Percentiles rank a stretch among this genome's conserved stretches.
phyloP scores from a whole-genome alignment of 1,284 basidiomycete genomes.

The Puccinia sorghi region DNA sequence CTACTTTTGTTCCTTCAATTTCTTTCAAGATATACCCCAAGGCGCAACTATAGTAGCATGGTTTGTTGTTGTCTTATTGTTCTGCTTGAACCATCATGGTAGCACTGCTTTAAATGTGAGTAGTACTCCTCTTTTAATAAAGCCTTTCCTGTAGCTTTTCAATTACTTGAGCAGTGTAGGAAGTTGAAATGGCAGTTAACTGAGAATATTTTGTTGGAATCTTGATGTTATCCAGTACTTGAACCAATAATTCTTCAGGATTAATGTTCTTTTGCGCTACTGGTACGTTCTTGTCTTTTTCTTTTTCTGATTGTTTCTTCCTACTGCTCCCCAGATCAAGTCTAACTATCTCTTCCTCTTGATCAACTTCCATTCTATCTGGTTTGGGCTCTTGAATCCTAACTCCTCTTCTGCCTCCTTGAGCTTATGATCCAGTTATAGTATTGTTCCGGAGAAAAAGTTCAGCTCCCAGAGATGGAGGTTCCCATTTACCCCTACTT shows the following conservation, averaged over 20 bases:
- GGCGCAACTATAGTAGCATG: neutral
- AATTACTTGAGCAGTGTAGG: neutral
- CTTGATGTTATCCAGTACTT: neutral
- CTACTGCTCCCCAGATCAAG: no score
- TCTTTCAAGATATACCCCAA: neutral
- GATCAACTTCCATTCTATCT: neutral
- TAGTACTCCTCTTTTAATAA: neutral
- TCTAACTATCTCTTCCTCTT: no score
- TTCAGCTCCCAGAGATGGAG: neutral
- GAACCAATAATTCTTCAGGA: neutral
- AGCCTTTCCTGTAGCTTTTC: neutral
- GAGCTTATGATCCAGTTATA: neutral
- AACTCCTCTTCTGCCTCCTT: no score
- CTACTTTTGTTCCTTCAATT: neutral
- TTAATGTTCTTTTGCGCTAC: no score
- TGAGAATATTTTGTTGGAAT: constrained; percentile 11
- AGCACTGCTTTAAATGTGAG: neutral
- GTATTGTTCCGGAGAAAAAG: neutral
- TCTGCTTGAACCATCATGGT: neutral
- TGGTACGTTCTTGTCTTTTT: no score
- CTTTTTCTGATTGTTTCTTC: no score
- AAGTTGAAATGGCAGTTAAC: neutral
- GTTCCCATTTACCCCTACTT: neutral
- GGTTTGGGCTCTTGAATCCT: neutral
- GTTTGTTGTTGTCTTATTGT: neutral